A percentile compares a stretch with the other conserved stretches of the same genome.
Evolutionary conservation across 176 grass and related monocot species (phyloP).

Genomic region (Bothriochloa decipiens): DNA sequence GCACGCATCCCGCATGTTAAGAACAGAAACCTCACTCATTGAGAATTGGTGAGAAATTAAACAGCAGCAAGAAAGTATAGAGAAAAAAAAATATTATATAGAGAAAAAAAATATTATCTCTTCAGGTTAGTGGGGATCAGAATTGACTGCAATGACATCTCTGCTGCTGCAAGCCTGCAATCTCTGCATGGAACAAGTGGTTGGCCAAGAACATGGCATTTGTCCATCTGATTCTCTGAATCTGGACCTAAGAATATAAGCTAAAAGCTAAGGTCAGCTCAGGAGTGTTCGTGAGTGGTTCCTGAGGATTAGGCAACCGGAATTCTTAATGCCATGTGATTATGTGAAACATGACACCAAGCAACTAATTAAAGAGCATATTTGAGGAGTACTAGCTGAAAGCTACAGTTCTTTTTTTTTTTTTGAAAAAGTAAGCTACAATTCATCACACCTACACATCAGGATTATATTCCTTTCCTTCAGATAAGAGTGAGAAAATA

Average conservation of each 20-base stretch:
- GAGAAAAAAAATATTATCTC: no score
- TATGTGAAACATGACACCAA: conserved; percentile 29
- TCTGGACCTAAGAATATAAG: conserved; percentile 24
- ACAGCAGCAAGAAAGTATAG: background rate
- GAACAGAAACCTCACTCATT: conserved; percentile 3
- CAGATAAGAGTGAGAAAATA: conserved; percentile 33
- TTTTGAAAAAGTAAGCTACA: no score
- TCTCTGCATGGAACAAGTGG: conserved; percentile 44
- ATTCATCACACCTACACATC: conserved; percentile 11
- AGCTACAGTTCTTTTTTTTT: no score
- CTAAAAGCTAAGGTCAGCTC: conserved; percentile 19
- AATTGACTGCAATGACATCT: conserved; percentile 28
- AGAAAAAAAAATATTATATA: conserved; percentile 29
- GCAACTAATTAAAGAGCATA: conserved; percentile 27
- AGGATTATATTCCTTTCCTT: conserved; percentile 26
- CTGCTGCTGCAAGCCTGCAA: conserved; percentile 13
- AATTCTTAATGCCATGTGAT: conserved; percentile 33
- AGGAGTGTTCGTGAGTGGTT: conserved; percentile 31
- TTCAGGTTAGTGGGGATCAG: conserved; percentile 35
- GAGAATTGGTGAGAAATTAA: conserved; percentile 13
- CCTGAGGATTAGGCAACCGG: conserved; percentile 11
- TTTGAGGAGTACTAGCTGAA: conserved; percentile 46
- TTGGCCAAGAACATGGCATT: conserved; percentile 42
- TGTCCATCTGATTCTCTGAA: conserved; percentile 30
- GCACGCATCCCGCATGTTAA: background rate